Evolutionary conservation across 176 grass and related monocot genomes (phyloP).

Genomic region (Hordeum marinum): DNA sequence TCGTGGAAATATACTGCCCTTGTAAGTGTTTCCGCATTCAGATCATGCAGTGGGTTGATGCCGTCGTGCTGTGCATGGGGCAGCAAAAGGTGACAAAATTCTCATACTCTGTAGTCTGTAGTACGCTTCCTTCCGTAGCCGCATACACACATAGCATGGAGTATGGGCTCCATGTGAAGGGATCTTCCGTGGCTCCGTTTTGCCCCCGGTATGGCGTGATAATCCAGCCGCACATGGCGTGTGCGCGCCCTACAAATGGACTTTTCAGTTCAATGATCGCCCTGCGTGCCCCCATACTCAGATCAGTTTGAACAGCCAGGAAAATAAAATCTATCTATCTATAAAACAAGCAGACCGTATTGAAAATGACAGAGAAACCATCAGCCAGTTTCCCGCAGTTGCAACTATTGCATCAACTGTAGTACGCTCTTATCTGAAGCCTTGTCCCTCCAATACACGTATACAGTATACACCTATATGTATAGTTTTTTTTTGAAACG

Average conservation of each 20-base stretch:
- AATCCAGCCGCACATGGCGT: constrained; percentile 24
- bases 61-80: background rate
- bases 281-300: background rate
- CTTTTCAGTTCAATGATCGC: constrained; percentile 26
- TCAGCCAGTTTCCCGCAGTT: background rate
- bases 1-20: background rate
- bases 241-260: constrained; percentile 14
- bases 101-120: constrained; percentile 14
- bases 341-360: background rate
- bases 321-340: background rate
- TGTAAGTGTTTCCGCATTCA: background rate
- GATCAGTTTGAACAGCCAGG: background rate
- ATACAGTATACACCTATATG: background rate
- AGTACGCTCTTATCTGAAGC: background rate
- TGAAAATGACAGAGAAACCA: background rate
- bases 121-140: constrained; percentile 20
- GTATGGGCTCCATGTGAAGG: constrained; percentile 1
- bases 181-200: constrained; percentile 18
- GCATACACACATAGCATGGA: background rate
- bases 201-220: constrained; percentile 31
- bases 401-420: constrained; percentile 4
- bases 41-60: constrained; percentile 10
- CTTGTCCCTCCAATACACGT: background rate
- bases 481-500: too few relatives aligned
- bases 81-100: constrained; percentile 27